phyloP scores from a whole-genome alignment of 2,329 filamentous ascomycete genomes.

The Dryadomyces quercus-mongolicae region DNA sequence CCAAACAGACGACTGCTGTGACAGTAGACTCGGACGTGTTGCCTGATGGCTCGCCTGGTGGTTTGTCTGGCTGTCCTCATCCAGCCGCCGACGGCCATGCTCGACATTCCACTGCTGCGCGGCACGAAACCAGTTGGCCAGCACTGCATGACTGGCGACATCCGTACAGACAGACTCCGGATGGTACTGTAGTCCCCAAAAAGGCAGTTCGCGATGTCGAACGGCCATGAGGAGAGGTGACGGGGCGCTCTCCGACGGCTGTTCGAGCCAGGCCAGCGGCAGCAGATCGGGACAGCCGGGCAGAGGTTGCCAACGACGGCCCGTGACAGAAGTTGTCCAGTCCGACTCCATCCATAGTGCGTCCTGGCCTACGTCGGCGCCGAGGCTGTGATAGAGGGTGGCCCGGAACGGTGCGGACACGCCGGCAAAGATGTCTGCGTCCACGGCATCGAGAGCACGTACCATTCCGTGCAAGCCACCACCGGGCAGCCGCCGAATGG shows the following conservation, averaged over 20 bases:
- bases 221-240: conserved; percentile 64
- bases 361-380: conserved; percentile 41
- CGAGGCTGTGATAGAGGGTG: conserved; percentile 64
- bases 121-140: conserved; percentile 64
- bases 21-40: conserved; percentile 22
- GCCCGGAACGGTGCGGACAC: conserved; percentile 47
- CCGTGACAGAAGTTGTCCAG: too few relatives aligned
- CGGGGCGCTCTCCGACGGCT: conserved; percentile 24
- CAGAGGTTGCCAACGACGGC: conserved; percentile 26
- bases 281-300: conserved; percentile 28
- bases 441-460: conserved; percentile 22
- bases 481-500: conserved; percentile 46
- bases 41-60: conserved; percentile 17
- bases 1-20: conserved; percentile 7
- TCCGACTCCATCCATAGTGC: conserved; percentile 14
- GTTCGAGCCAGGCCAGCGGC: conserved; percentile 51
- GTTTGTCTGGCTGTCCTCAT: conserved; percentile 2
- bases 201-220: conserved; percentile 54
- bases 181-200: conserved; percentile 85
- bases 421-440: conserved; percentile 51
- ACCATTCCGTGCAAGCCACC: conserved; percentile 77
- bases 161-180: conserved; percentile 83
- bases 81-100: conserved; percentile 11
- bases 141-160: conserved; percentile 46
- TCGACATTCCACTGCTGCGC: conserved; percentile 47